Evolutionary conservation across 2,329 filamentous ascomycete genomes (phyloP).

Genomic region (Epichloe amarillans): DNA sequence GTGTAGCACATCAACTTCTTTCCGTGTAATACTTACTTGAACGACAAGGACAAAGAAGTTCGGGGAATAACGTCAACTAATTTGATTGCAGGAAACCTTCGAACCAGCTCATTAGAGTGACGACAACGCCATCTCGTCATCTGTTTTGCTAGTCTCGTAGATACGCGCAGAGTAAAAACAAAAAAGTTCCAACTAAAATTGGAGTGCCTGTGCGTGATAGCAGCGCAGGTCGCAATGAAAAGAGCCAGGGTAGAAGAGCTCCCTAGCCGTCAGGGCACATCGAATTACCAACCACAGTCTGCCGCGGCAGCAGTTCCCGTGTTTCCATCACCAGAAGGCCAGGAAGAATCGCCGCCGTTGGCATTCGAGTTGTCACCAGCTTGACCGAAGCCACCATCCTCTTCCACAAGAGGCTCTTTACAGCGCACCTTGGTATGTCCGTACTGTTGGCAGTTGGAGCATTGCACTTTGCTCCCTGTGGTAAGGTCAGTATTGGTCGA

Average conservation of each 20-base stretch:
- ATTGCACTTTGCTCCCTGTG: constrained; percentile 26
- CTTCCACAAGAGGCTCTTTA: constrained; percentile 14
- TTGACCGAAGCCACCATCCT: constrained; percentile 7
- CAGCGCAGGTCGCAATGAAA: background rate
- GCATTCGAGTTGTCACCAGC: constrained; percentile 5
- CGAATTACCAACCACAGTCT: background rate
- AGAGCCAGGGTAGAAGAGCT: background rate
- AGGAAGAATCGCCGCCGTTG: background rate
- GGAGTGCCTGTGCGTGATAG: background rate
- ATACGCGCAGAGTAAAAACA: background rate
- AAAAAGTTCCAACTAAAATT: background rate
- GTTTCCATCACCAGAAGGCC: constrained; percentile 5
- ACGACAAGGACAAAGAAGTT: background rate
- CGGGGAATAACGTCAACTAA: background rate
- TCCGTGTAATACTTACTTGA: background rate
- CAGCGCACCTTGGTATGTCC: constrained; percentile 27
- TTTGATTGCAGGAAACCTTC: background rate
- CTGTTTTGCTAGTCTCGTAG: background rate
- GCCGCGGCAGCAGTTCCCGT: background rate
- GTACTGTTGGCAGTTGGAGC: constrained; percentile 24
- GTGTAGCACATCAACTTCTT: background rate
- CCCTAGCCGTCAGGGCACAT: background rate
- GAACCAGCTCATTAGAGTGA: background rate
- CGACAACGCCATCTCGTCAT: background rate
- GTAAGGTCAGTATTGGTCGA: background rate